Evolutionary conservation across 2,329 filamentous ascomycete genomes (phyloP).

Genomic region (Cladosporium phlei): DNA sequence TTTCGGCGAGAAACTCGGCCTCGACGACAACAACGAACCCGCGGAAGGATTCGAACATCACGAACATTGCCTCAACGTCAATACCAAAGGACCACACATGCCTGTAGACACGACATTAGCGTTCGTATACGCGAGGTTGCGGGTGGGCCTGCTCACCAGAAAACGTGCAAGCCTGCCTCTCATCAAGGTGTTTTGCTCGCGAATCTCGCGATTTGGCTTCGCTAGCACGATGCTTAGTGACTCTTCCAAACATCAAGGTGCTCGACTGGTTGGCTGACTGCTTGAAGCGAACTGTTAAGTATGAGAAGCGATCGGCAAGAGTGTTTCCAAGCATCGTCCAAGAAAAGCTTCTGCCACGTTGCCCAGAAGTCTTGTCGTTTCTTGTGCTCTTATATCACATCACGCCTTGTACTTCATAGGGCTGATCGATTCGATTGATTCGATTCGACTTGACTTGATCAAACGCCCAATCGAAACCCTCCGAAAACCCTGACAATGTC

Average conservation of each 20-base stretch:
- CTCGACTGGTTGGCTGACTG: not conserved
- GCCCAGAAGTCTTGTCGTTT: slow-evolving; percentile 12
- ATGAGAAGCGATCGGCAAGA: slow-evolving; percentile 3
- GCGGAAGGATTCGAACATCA: not conserved
- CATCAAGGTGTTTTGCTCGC: slow-evolving; percentile 13
- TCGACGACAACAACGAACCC: not conserved
- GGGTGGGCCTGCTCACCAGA: not conserved
- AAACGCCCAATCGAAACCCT: too few species aligned
- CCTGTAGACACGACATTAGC: not conserved
- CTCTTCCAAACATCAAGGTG: slow-evolving; percentile 7
- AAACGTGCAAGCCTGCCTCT: not conserved
- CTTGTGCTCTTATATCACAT: slow-evolving; percentile 7
- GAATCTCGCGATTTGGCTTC: not conserved
- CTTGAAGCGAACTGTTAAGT: slow-evolving; percentile 10
- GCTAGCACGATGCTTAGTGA: not conserved
- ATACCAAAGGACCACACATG: not conserved
- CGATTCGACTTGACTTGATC: not conserved
- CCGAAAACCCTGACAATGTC: not conserved
- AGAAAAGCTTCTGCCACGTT: slow-evolving; percentile 11
- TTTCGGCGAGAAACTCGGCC: slow-evolving; percentile 1
- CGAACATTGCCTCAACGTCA: not conserved
- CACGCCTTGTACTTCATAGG: too few species aligned
- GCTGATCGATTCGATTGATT: too few species aligned
- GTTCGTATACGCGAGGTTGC: not conserved
- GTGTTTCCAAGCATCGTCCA: slow-evolving; percentile 2